phyloP scores from a whole-genome alignment of 2,329 filamentous ascomycete species.

The Verticillium klebahnii region DNA sequence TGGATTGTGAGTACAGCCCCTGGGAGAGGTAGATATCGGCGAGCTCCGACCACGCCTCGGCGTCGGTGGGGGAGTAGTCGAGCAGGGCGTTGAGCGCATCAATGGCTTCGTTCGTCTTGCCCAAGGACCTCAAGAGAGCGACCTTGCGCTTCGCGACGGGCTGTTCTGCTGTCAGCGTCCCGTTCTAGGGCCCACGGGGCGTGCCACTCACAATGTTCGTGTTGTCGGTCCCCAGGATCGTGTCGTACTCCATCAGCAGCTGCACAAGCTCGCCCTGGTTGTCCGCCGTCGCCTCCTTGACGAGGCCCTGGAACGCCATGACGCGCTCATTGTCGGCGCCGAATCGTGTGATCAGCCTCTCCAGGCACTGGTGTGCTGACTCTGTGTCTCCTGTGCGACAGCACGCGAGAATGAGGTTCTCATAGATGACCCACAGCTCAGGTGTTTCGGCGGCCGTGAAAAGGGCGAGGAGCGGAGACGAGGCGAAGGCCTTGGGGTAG shows the following conservation, averaged over 20 bases:
- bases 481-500: conserved; percentile 48
- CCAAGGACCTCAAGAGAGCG: conserved; percentile 72
- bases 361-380: conserved; percentile 70
- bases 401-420: conserved; percentile 81
- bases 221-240: conserved; percentile 66
- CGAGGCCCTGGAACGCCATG: conserved; percentile 75
- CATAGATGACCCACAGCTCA: conserved; percentile 79
- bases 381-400: conserved; percentile 79
- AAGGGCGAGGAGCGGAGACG: conserved; percentile 49
- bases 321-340: conserved; percentile 80
- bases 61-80: conserved; percentile 81
- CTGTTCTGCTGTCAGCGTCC: conserved; percentile 39
- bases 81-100: conserved; percentile 69
- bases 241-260: conserved; percentile 74
- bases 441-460: conserved; percentile 62
- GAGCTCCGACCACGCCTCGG: conserved; percentile 90
- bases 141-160: conserved; percentile 81
- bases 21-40: conserved; percentile 80
- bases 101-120: conserved; percentile 67
- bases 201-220: conserved; percentile 69
- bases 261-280: conserved; percentile 60
- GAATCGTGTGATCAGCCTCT: conserved; percentile 74
- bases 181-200: neutral
- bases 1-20: conserved; percentile 74
- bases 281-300: conserved; percentile 76